Evolutionary conservation across 148 eudicot genomes (phyloP), one percentile per base, ranked within the genome.

Genomic region (Selenicereus undatus): DNA sequence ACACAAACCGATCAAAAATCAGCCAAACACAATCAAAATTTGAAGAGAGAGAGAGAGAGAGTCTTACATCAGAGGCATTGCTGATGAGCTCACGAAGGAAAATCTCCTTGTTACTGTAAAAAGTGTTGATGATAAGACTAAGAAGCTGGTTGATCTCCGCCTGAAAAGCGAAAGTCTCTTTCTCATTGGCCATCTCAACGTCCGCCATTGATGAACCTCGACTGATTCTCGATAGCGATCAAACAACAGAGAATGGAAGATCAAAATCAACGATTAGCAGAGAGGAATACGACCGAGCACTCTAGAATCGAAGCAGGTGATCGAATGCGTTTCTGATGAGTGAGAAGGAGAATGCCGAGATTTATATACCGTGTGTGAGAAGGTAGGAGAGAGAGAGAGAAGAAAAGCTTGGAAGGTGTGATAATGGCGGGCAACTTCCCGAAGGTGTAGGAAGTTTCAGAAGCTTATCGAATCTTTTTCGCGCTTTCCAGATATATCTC

Each of bases 91-190:
- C 97, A 18, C 97, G 90, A 26, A 93, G 95, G 81, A 93, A 93
- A 30, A 93, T 93, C 90, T 93, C 97, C 83, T 93, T 93, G 93
- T 93, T 93, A 78, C 93, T 90, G 86, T 93, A 91, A 73, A 93
- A 92, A 3, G 97, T 92, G 80, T 93, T 93, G 91, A 91, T 93
- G 71, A 93, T 93, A 17, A 93, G 85, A 76, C 95, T 91, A 3
- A 91, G 84, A 2, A 93, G 88, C 77, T 93, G 78, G 75, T 91
- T 91, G 69, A 93, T 93, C 87, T 93, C 95, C 0, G 97, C 97
- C 86, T 93, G 97, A 65, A 93, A 93, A 0, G 97, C 97, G 20
- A 93, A 91, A 9, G 97, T 93, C 84, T 93, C 97, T 79, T 1
- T 89, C 93, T 0, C 87, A 6, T 29, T 7, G 1, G 68, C 89